Evolutionary conservation across 176 grass and related monocot genomes (phyloP), one percentile per base, ranked within the genome.

Genomic region (Avena atlantica): DNA sequence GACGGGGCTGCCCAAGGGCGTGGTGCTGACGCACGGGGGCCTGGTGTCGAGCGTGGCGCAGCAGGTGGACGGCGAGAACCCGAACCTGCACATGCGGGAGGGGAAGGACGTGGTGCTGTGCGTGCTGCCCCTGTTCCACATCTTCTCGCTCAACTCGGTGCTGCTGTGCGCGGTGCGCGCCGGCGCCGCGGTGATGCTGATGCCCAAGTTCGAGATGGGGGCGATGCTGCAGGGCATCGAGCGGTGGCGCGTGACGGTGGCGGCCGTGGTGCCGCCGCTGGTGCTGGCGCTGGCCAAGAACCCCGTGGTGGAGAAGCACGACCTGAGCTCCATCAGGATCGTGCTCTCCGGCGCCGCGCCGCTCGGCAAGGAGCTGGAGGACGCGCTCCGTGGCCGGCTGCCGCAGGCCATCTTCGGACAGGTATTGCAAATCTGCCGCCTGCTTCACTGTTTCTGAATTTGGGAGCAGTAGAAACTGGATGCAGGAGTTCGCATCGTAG

Each of bases 31-130:
- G 50, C 96, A 98, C 90, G 17, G 79, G 37, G 84, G 92, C 19
- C 86, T 92, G 82, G 86, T 95, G 69, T 75, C 91, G 19, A 89
- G 92, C 82, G 86, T 98, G 70, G 96, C 93, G 65, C 96, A 98
- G 63, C 93, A 93, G 90, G 93, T 98, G 87, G 96, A 98, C 86
- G 96, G 96, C 71, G 92, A 87, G 5, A 98, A 98, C 86, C 96
- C 96, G 69, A 98, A 98, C 81, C 64, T 95, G 70, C 79, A 95
- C 84, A 94, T 94, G 83, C 59, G 85, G 16, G 75, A 81, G 11
- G 89, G 87, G 31, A 34, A 34, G 20, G 96, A 98, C 86, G 96
- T 98, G 16, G 85, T 89, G 65, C 93, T 98, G 20, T 98, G 96
- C 87, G 90, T 98, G 37, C 93, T 98, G 1, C 96, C 96, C 0